Percentiles rank a stretch among this genome's conserved stretches.
These are phyloP conservation scores for Ascodesmis nigricans DNA, from an alignment of 495 filamentous ascomycete species.

Conservation along the genomic window DNA sequence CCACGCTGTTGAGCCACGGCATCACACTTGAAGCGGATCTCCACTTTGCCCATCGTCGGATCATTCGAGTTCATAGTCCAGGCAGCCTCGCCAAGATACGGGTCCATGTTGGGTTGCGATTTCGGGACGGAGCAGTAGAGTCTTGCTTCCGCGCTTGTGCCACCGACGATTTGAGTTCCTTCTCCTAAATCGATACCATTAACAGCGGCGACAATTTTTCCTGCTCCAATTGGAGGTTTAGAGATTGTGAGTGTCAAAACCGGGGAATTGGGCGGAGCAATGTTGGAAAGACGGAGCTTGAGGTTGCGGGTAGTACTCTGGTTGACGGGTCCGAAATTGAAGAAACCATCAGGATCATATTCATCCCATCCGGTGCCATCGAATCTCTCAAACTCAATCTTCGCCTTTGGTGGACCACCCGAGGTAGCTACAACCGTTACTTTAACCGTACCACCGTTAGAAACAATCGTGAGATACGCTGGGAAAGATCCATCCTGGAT, in stretches of 20 bases:
- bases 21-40: constrained; percentile 23
- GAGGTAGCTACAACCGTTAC: constrained; percentile 25
- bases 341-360: constrained; percentile 23
- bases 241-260: constrained; percentile 28
- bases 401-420: constrained; percentile 25
- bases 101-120: constrained; percentile 26
- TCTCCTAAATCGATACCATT: constrained; percentile 30
- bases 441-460: constrained; percentile 25
- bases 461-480: constrained; percentile 24
- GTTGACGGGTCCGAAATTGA: constrained; percentile 20
- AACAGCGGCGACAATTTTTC: constrained; percentile 23
- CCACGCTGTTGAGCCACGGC: constrained; percentile 25
- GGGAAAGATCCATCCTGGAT: constrained; percentile 24
- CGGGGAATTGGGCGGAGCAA: constrained; percentile 10
- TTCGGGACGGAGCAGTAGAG: constrained; percentile 29
- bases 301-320: constrained; percentile 25
- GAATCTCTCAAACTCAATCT: constrained; percentile 27
- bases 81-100: constrained; percentile 23
- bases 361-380: constrained; percentile 28
- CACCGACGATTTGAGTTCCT: constrained; percentile 26
- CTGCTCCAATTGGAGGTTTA: constrained; percentile 27
- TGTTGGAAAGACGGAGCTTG: constrained; percentile 2
- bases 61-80: constrained; percentile 30
- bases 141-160: constrained; percentile 24
- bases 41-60: constrained; percentile 24